Percentiles rank a stretch among this genome's conserved stretches.
Evolutionary conservation across 176 grass and related monocot species (phyloP).

Genomic region (Cenchrus americanus): DNA sequence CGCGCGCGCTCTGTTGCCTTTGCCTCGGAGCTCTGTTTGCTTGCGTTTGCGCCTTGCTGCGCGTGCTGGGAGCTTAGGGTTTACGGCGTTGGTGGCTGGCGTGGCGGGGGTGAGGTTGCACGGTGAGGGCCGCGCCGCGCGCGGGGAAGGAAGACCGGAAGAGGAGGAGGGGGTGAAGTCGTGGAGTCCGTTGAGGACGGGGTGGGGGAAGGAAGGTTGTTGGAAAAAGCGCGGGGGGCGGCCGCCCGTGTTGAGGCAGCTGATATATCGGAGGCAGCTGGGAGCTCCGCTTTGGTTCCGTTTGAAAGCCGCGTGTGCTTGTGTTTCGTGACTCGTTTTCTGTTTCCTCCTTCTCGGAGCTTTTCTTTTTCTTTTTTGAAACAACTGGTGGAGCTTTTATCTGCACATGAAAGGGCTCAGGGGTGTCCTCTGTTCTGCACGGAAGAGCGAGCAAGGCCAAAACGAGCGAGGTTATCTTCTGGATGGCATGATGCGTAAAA

Average conservation of each 20-base stretch:
- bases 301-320: neutral
- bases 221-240: neutral
- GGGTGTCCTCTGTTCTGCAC: too few relatives aligned
- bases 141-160: rapidly evolving
- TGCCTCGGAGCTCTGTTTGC: too few relatives aligned
- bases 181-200: neutral
- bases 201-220: neutral
- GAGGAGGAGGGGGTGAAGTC: neutral
- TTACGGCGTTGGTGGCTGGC: neutral
- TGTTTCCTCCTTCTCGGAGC: neutral
- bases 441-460: too few relatives aligned
- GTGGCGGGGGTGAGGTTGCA: neutral
- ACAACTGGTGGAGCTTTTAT: too few relatives aligned
- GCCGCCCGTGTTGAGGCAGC: neutral
- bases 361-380: neutral
- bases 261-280: neutral
- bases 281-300: neutral
- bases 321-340: neutral
- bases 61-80: neutral
- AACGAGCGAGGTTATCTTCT: neutral
- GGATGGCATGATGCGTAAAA: neutral
- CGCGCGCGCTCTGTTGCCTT: neutral
- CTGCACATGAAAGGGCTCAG: too few relatives aligned
- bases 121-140: neutral
- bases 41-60: neutral